These are phyloP conservation scores for Evansstolkia leycettana DNA, from an alignment of 495 filamentous ascomycete species.

Conservation along the genomic window DNA sequence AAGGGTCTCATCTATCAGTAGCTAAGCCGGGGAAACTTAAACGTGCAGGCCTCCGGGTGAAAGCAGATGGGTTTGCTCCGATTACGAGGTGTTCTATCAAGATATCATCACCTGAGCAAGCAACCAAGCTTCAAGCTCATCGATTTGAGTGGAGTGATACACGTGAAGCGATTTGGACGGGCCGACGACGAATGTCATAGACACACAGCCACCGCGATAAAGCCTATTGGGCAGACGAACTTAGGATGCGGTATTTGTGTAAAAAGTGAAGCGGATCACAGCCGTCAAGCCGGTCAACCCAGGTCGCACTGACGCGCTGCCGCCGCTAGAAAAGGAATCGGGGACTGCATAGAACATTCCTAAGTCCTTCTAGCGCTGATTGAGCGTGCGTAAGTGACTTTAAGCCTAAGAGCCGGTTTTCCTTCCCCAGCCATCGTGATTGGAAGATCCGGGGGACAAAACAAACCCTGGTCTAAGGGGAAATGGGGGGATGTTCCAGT, in stretches of 20 bases:
- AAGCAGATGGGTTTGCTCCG: too few relatives aligned
- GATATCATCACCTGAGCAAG: constrained; percentile 14
- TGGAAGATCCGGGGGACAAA: too few relatives aligned
- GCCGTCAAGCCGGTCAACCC: neutral
- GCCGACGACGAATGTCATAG: neutral
- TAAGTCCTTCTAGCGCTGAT: neutral
- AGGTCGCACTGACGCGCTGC: neutral
- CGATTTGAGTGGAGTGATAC: neutral
- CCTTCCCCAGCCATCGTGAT: too few relatives aligned
- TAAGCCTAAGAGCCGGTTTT: too few relatives aligned
- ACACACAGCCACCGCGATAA: neutral
- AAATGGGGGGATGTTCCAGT: too few relatives aligned
- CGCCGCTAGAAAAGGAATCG: neutral
- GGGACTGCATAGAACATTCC: neutral
- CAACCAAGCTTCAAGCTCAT: constrained; percentile 4
- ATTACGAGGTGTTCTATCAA: constrained; percentile 12
- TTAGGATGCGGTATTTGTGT: neutral
- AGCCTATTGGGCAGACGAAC: neutral
- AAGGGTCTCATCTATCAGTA: neutral
- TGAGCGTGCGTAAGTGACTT: neutral
- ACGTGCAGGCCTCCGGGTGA: too few relatives aligned
- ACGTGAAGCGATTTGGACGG: neutral
- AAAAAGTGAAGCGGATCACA: neutral
- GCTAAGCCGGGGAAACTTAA: constrained; percentile 3
- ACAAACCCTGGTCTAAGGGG: too few relatives aligned